Percentiles rank a stretch among this genome's conserved stretches.
phyloP scores from a whole-genome alignment of 495 filamentous ascomycete species.

The Trichoderma orchidacearum region DNA sequence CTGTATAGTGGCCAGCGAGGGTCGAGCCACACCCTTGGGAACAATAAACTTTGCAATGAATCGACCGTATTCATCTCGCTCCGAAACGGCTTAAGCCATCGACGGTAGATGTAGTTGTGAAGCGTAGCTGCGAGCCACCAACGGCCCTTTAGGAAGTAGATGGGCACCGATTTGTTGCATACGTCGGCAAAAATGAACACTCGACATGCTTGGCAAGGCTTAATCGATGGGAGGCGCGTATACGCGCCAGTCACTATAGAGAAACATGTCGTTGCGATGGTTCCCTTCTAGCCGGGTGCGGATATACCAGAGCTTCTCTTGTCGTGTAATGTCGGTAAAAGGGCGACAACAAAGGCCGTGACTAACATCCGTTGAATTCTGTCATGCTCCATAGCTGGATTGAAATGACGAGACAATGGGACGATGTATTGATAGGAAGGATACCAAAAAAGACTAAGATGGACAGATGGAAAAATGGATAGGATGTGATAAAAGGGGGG shows the following conservation, averaged over 20 bases:
- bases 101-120: conserved; percentile 5
- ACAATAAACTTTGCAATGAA: too few species aligned
- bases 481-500: too few species aligned
- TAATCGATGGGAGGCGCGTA: background rate
- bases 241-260: background rate
- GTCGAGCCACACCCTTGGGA: too few species aligned
- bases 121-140: background rate
- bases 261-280: background rate
- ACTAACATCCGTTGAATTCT: background rate
- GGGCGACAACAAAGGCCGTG: background rate
- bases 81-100: conserved; percentile 4
- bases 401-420: too few species aligned
- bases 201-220: background rate
- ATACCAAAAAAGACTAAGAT: too few species aligned
- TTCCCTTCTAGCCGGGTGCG: background rate
- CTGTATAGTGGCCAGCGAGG: too few species aligned
- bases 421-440: too few species aligned
- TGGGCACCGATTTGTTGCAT: background rate
- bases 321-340: background rate
- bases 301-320: background rate
- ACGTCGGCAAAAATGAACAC: background rate
- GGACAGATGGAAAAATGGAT: too few species aligned
- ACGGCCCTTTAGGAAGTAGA: background rate
- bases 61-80: conserved; percentile 3
- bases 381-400: too few species aligned